Evolutionary conservation across 495 filamentous ascomycete species (phyloP).

Genomic region (Amorphotheca resinae): DNA sequence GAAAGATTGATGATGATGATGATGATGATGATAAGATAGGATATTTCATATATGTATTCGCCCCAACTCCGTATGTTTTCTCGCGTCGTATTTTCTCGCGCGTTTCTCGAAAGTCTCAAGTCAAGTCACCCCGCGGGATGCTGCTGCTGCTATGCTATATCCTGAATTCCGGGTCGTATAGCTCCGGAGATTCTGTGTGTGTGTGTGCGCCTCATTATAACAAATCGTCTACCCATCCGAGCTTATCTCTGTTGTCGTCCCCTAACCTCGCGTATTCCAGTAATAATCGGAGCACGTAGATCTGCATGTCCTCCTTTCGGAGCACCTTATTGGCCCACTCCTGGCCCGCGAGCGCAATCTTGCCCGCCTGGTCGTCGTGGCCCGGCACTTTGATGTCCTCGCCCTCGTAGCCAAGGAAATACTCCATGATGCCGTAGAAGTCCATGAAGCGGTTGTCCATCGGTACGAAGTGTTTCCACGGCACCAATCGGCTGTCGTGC

Average conservation of each 20-base stretch:
- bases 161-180: too few species aligned
- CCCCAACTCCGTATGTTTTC: too few species aligned
- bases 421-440: constrained; percentile 65
- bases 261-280: constrained; percentile 58
- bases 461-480: constrained; percentile 70
- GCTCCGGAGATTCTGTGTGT: too few species aligned
- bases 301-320: constrained; percentile 57
- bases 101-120: too few species aligned
- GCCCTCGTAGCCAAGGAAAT: constrained; percentile 51
- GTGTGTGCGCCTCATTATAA: too few species aligned
- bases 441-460: constrained; percentile 76
- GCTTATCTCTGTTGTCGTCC: constrained; percentile 50
- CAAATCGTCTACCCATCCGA: constrained; percentile 51
- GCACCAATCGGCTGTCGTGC: constrained; percentile 56
- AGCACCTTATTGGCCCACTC: constrained; percentile 60
- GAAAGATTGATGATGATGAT: too few species aligned
- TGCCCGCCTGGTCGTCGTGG: constrained; percentile 46
- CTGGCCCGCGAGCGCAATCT: constrained; percentile 49
- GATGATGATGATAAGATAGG: too few species aligned
- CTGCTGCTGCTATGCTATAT: too few species aligned
- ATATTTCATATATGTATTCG: too few species aligned
- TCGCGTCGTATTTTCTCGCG: too few species aligned
- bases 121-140: too few species aligned
- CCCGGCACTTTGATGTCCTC: constrained; percentile 23
- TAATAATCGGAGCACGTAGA: constrained; percentile 55